phyloP scores from a whole-genome alignment of 1,284 basidiomycete species.

The Ganoderma sp. region DNA sequence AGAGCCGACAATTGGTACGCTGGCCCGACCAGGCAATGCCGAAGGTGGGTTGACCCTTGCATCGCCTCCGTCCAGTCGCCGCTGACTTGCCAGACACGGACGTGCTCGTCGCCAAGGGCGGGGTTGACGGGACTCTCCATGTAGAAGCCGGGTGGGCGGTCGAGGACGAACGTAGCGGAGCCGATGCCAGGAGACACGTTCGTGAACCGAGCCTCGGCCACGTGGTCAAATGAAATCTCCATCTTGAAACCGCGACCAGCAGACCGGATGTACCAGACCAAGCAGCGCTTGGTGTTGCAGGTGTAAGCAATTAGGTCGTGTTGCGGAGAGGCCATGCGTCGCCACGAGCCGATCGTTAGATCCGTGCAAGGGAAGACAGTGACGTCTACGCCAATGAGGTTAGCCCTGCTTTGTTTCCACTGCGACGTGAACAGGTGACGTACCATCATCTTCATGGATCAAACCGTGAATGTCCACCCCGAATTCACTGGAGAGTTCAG shows the following conservation, averaged over 20 bases:
- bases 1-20: constrained; percentile 65
- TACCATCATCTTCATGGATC: constrained; percentile 70
- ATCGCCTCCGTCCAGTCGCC: constrained; percentile 79
- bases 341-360: constrained; percentile 77
- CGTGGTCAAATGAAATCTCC: constrained; percentile 73
- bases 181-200: constrained; percentile 61
- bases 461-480: constrained; percentile 65
- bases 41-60: constrained; percentile 69
- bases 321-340: constrained; percentile 65
- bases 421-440: constrained; percentile 36
- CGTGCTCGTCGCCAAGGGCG: constrained; percentile 40
- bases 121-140: constrained; percentile 54
- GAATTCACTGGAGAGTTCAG: constrained; percentile 56
- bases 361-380: constrained; percentile 77
- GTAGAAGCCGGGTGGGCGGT: constrained; percentile 70
- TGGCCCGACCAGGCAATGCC: constrained; percentile 71
- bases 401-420: neutral
- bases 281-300: constrained; percentile 64
- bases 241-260: constrained; percentile 79
- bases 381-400: constrained; percentile 54
- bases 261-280: constrained; percentile 80
- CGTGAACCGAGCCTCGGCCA: constrained; percentile 62
- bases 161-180: constrained; percentile 66
- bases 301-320: constrained; percentile 78
- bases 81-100: constrained; percentile 66